Base-by-base conservation (phyloP, 306 rosid genomes). In the Prunus davidiana region DNA sequence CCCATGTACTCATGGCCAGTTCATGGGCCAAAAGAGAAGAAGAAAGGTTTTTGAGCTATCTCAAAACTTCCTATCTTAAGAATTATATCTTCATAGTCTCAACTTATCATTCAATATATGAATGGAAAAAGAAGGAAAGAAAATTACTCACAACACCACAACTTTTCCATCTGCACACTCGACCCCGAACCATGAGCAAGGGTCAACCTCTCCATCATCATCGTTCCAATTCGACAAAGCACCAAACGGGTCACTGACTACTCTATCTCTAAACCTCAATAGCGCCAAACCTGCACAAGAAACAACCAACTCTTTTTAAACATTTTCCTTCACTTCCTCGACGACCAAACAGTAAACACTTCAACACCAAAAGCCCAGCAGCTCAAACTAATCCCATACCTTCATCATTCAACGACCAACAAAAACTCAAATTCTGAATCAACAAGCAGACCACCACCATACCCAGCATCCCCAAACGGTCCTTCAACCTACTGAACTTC, bases 121-220 rank as follows among this genome's bases (percentile, higher is more conserved):
- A 27, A 76, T 24, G 43, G 19, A 50, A 73, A 13, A 45, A 57
- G 25, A 46, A 16, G n/a, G 8, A 63, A 20, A n/a, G 25, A 70
- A 55, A 78, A 81, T 57, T 32, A 87, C 98, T 88, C 76, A 93
- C 98, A 93, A 82, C 65, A 61, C 79, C 15, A 91, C 88, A 22
- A 93, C 98, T 78, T 77, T 81, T 75, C 89, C 93, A 70, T 87
- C 86, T 12, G 93, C 88, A 71, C 98, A 93, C 76, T 87, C 96
- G 80, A 93, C 88, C 57, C 98, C 98, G 30, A 76, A 82, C 98
- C 98, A 93, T 27, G 84, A 85, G 84, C 97, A 93, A 2, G 91
- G 90, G 78, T 78, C 84, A 79, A 72, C 54, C 64, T 41, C 90
- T 54, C 82, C 82, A 76, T 74, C 84, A 76, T 87, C 90, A 56